Percentiles rank a stretch among this genome's conserved stretches.
These are phyloP conservation scores for Fremontodendron californicum DNA, from an alignment of 345 rosid genomes.

Conservation along the genomic window DNA sequence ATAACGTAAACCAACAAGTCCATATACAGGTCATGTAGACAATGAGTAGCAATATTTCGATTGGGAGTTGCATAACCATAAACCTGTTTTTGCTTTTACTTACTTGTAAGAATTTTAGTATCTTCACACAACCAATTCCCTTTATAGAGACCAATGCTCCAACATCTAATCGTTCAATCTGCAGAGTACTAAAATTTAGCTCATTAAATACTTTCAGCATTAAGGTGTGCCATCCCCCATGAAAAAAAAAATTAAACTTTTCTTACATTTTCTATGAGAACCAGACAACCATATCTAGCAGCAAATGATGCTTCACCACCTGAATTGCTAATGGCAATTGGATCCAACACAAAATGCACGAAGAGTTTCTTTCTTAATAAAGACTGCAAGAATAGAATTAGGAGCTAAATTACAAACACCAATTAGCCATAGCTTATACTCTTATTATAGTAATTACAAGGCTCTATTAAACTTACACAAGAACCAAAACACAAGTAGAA, in stretches of 20 bases:
- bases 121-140: conserved; percentile 69
- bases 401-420: neutral
- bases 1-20: neutral
- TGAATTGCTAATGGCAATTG: conserved; percentile 50
- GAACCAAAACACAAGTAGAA: neutral
- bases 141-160: conserved; percentile 70
- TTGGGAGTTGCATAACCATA: neutral
- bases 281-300: conserved; percentile 75
- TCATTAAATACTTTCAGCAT: neutral
- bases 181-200: conserved; percentile 21
- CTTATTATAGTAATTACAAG: neutral
- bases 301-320: conserved; percentile 70
- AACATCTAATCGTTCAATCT: conserved; percentile 68
- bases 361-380: conserved; percentile 51
- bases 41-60: neutral
- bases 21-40: neutral
- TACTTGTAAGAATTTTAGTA: conserved; percentile 47
- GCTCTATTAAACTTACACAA: neutral
- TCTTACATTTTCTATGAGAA: conserved; percentile 65
- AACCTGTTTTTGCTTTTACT: conserved; percentile 5
- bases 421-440: neutral
- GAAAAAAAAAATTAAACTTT: neutral
- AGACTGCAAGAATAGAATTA: conserved; percentile 40
- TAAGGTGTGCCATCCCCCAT: no score
- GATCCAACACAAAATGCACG: conserved; percentile 79